Base-by-base conservation (phyloP, 495 filamentous ascomycete genomes). In the Pyrenula massariospora region DNA sequence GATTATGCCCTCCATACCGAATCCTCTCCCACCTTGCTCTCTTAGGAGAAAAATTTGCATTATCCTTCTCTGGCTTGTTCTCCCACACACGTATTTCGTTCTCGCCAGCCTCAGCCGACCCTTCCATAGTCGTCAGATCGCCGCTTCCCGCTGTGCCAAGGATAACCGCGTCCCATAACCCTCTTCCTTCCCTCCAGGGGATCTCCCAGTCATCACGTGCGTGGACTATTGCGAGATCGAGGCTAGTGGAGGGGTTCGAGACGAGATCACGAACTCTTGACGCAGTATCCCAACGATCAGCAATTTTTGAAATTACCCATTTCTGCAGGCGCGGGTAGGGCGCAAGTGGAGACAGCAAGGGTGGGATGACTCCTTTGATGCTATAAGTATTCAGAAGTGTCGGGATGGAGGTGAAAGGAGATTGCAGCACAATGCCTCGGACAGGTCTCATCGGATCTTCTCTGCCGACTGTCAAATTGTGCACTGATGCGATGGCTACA, bases 201-300 rank as follows among this genome's bases (percentile, higher is more conserved):
- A 94, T 92, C 56, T 92, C 87, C 50, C 71, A 73, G 66, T 94
- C 89, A 61, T 92, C 80, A 54, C 72, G 76, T 15, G 89, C 82
- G 64, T 92, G 89, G 11, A 94, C 75, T 21, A 94, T 69, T n/a
- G 76, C 77, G n/a, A 94, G 68, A 54, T 84, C 77, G 15, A 90
- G 58, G 22, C 72, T 75, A 56, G 71, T 75, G 31, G 71, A 73
- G 8, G 63, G 47, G n/a, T 62, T 61, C n/a, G 69, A 61, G 20
- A 72, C 70, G 56, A 73, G 56, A 2, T 73, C 70, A 15, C 68
- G 71, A 15, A 86, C 65, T 48, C 83, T 71, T 1, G 58, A 66
- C 2, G 69, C 69, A 0, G 79, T 82, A 48, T 76, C 65, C 83
- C 83, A 86, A 25, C 63, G 70, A 59, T 85, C 83, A 12, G 76